phyloP scores from a whole-genome alignment of 2,329 filamentous ascomycete genomes.

The Colletotrichum agaves region DNA sequence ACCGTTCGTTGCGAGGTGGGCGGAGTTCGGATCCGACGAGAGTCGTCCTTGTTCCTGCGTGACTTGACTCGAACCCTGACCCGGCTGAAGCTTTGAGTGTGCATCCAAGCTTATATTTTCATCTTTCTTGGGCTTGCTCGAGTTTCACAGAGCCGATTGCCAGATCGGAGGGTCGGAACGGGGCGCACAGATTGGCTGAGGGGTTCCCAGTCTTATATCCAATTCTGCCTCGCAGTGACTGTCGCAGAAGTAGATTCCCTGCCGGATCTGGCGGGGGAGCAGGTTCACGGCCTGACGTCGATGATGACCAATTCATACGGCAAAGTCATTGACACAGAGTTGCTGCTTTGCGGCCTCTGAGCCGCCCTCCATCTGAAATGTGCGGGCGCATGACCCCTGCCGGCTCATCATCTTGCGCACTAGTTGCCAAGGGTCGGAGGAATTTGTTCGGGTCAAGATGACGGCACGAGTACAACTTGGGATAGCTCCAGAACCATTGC shows the following conservation, averaged over 20 bases:
- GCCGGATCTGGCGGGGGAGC: not conserved
- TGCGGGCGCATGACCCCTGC: conserved; percentile 20
- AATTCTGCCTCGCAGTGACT: not conserved
- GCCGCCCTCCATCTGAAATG: conserved; percentile 18
- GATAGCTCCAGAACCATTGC: not conserved
- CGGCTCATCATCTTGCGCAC: conserved; percentile 14
- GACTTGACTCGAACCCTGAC: not conserved
- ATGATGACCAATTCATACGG: not conserved
- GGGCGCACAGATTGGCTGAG: conserved; percentile 2
- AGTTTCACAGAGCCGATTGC: conserved; percentile 16
- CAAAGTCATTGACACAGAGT: not conserved
- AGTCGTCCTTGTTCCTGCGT: not conserved
- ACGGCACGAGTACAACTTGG: not conserved
- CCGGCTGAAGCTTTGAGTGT: not conserved
- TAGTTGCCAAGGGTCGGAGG: conserved; percentile 10
- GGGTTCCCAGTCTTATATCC: conserved; percentile 14
- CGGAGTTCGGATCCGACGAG: not conserved
- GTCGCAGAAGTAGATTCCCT: conserved; percentile 4
- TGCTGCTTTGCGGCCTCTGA: not conserved
- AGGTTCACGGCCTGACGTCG: not conserved
- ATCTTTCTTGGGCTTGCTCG: not conserved
- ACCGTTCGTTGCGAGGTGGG: not conserved
- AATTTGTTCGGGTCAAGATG: not conserved
- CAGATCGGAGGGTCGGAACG: not conserved
- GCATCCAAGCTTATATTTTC: not conserved